These are phyloP conservation scores for Starmerella vaccinii DNA, from an alignment of 805 yeast genomes.

Conservation along the genomic window DNA sequence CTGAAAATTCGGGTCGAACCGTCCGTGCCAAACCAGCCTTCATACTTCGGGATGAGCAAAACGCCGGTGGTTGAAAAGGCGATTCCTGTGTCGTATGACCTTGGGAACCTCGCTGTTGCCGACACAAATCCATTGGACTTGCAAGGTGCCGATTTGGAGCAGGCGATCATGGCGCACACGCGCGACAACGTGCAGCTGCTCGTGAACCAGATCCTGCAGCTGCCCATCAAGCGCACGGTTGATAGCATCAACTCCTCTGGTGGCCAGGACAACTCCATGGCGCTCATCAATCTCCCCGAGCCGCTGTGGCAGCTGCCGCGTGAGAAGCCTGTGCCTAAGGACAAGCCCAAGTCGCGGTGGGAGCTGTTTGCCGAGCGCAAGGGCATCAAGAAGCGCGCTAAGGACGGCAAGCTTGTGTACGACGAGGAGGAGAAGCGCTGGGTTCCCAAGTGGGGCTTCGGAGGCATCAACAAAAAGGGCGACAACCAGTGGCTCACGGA, in stretches of 20 bases:
- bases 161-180: slow-evolving; percentile 51
- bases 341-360: slow-evolving; percentile 91
- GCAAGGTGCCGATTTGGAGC: slow-evolving; percentile 37
- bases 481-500: slow-evolving; percentile 96
- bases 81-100: slow-evolving; percentile 78
- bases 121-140: slow-evolving; percentile 82
- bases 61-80: slow-evolving; percentile 59
- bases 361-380: slow-evolving; percentile 91
- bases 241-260: slow-evolving; percentile 53
- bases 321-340: slow-evolving; percentile 90
- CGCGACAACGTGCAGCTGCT: slow-evolving; percentile 90
- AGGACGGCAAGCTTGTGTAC: slow-evolving; percentile 76
- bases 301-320: slow-evolving; percentile 78
- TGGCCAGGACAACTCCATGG: slow-evolving; percentile 58
- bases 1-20: background rate
- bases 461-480: slow-evolving; percentile 76
- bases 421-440: slow-evolving; percentile 88
- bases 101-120: slow-evolving; percentile 83
- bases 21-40: background rate
- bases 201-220: slow-evolving; percentile 78
- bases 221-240: slow-evolving; percentile 81
- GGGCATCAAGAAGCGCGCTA: slow-evolving; percentile 85
- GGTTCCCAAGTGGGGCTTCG: slow-evolving; percentile 98
- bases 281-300: slow-evolving; percentile 75
- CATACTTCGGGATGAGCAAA: slow-evolving; percentile 5